phyloP scores from a whole-genome alignment of 768 basidiomycete species.

The Tulasnella sp. region DNA sequence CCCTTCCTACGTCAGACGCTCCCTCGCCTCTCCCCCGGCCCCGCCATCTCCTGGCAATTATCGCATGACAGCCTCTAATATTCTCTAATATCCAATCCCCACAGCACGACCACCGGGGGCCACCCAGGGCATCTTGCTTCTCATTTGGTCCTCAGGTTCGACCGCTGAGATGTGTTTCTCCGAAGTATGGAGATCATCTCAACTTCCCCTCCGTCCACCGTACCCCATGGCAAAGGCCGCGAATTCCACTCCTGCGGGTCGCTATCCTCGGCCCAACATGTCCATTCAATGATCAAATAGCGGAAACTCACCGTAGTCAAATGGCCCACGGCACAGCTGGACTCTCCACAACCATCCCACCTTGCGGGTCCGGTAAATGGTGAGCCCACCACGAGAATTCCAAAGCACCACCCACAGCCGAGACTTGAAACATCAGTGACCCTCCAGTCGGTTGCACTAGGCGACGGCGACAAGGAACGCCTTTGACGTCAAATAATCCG shows the following conservation, averaged over 20 bases:
- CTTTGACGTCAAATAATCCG: slow-evolving; percentile 7
- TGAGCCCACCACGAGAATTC: neutral
- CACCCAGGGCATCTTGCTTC: slow-evolving; percentile 9
- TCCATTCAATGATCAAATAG: neutral
- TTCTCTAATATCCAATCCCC: slow-evolving; percentile 10
- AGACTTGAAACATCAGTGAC: neutral
- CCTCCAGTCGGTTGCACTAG: neutral
- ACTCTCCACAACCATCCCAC: neutral
- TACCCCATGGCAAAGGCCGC: neutral
- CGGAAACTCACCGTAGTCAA: slow-evolving; percentile 14
- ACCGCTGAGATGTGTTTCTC: slow-evolving; percentile 19
- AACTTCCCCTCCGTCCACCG: slow-evolving; percentile 9
- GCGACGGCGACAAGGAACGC: slow-evolving; percentile 15
- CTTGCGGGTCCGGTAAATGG: slow-evolving; percentile 7
- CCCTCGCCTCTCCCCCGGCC: neutral
- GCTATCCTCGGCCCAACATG: slow-evolving; percentile 9
- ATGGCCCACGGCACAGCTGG: neutral
- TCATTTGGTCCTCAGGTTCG: neutral
- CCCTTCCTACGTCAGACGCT: neutral
- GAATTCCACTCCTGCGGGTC: neutral
- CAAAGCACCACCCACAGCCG: neutral
- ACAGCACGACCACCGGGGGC: neutral
- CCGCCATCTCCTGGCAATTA: slow-evolving; percentile 17
- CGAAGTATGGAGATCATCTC: slow-evolving; percentile 29
- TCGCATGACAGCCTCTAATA: neutral